Base-by-base conservation (phyloP, 441 rosid genomes). In the Aleurites moluccanus region DNA sequence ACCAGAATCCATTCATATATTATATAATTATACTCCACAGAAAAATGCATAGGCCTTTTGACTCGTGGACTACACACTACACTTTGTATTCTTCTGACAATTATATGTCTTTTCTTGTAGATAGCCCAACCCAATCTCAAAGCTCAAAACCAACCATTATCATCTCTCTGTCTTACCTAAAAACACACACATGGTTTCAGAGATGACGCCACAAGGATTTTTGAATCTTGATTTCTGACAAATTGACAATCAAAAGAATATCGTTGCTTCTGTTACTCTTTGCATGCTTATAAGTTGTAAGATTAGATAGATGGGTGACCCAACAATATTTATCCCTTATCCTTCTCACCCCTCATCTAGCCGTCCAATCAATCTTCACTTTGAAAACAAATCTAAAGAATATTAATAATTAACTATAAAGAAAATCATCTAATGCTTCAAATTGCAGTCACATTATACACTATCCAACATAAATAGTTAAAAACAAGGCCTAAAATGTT, bases 141-240 rank as follows among this genome's bases (percentile, higher is more conserved):
- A 38, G 33, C 33, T 30, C 33, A 30, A 7, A 44, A 16, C 14
- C 16, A 10, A n/a, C 49, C 47, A 44, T 2, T 23, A n/a, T 38
- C 67, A 30, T 1, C 9, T n/a, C 50, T 68, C 57, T n/a, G 62
- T 53, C n/a, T 33, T 9, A 3, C 25, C 14, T 9, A 52, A 52
- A 16, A 52, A 52, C 57, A 52, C 33, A 30, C 33, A 1, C 33
- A 30, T 57, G 64, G 53, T 25, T 0, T 13, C 1, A 20, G 21
- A 30, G 50, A 62, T 83, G 83, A 80, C 80, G 83, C 69, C 69
- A 72, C n/a, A n/a, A n/a, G n/a, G n/a, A n/a, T n/a, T n/a, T n/a
- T n/a, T n/a, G n/a, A n/a, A n/a, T n/a, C n/a, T n/a, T n/a, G n/a
- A n/a, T n/a, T n/a, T n/a, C n/a, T n/a, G n/a, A n/a, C 70, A 52